phyloP scores from a whole-genome alignment of 1,284 basidiomycete genomes.

The Microbotryum silenes-acaulis region DNA sequence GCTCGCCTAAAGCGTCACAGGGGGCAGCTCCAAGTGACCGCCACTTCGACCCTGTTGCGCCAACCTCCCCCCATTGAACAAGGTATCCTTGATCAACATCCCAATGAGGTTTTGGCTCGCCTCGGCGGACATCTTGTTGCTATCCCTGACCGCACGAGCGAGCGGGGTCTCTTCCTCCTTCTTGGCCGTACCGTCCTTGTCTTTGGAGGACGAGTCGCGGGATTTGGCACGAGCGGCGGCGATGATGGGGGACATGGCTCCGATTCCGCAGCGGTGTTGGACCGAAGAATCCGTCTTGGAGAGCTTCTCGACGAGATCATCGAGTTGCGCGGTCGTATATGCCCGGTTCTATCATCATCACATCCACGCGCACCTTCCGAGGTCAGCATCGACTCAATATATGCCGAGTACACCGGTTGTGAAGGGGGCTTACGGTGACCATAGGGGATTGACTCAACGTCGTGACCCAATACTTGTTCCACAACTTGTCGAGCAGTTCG shows the following conservation, averaged over 20 bases:
- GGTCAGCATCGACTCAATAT: neutral
- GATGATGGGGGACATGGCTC: constrained; percentile 22
- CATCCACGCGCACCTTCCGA: neutral
- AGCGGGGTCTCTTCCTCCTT: constrained; percentile 22
- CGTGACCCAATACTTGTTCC: constrained; percentile 99
- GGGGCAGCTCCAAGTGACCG: no score
- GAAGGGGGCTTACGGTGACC: constrained; percentile 60
- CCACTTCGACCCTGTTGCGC: no score
- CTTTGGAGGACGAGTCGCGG: neutral
- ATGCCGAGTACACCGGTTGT: neutral
- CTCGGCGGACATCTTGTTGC: constrained; percentile 24
- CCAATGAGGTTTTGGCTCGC: constrained; percentile 26
- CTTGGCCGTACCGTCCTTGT: constrained; percentile 1
- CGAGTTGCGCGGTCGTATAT: constrained; percentile 79
- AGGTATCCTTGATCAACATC: constrained; percentile 29
- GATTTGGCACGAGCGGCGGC: constrained; percentile 22
- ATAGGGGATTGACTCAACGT: constrained; percentile 85
- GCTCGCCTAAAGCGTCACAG: no score
- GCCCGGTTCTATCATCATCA: constrained; percentile 64
- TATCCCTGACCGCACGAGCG: constrained; percentile 25
- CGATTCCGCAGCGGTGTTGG: constrained; percentile 27
- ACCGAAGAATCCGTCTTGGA: constrained; percentile 35
- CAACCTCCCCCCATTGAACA: constrained; percentile 20
- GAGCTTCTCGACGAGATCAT: constrained; percentile 81
- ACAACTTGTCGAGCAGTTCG: constrained; percentile 76